Evolutionary conservation across 495 filamentous ascomycete species (phyloP).

Genomic region (Lepraria neglecta): DNA sequence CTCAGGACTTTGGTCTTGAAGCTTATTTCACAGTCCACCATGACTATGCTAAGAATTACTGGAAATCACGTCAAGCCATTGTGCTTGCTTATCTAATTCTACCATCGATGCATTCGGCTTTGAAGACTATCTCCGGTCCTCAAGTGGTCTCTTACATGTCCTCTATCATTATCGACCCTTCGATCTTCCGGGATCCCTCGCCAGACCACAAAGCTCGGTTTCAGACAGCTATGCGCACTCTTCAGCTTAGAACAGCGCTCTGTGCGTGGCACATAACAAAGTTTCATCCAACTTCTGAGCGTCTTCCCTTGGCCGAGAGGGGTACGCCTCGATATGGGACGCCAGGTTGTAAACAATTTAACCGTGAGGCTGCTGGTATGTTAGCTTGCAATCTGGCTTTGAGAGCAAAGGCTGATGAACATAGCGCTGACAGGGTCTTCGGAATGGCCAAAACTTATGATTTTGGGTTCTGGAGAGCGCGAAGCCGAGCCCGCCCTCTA

Average conservation of each 20-base stretch:
- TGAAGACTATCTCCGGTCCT: not conserved
- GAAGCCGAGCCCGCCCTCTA: not conserved
- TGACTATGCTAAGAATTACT: not conserved
- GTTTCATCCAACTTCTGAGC: not conserved
- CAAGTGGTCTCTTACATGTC: not conserved
- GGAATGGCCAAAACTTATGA: constrained; percentile 10
- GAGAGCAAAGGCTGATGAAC: not conserved
- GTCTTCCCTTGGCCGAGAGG: not conserved
- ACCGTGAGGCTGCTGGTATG: not conserved
- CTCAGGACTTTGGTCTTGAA: not conserved
- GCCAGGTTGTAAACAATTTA: no score
- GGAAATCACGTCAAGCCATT: not conserved
- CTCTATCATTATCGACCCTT: not conserved
- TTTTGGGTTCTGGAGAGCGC: not conserved
- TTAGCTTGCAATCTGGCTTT: not conserved
- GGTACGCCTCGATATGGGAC: no score
- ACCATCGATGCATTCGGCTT: not conserved
- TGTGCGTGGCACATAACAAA: not conserved
- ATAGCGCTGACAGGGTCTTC: not conserved
- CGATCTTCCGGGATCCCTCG: not conserved
- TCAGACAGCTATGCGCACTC: not conserved
- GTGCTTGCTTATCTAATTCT: not conserved
- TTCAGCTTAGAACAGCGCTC: not conserved
- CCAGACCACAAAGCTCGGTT: not conserved
- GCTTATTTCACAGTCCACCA: not conserved